These are phyloP conservation scores for Pythium phragmitis DNA, from an alignment of 352 stramenopile species.

Conservation along the genomic window DNA sequence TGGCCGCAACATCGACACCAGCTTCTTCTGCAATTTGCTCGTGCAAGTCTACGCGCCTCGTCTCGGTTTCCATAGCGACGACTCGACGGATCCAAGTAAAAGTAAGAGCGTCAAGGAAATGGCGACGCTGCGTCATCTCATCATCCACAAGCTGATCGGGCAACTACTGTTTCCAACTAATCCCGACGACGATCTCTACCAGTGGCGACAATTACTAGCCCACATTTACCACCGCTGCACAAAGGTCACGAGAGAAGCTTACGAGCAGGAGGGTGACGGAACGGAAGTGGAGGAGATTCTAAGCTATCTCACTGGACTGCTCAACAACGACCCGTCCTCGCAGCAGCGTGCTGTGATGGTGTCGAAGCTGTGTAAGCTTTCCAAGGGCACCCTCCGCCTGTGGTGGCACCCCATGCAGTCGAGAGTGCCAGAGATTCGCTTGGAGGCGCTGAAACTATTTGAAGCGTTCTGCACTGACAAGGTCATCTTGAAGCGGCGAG, in stretches of 20 bases:
- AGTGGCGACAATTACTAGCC: conserved; percentile 70
- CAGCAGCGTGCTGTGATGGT: conserved; percentile 30
- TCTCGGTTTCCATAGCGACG: conserved; percentile 21
- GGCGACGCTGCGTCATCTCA: conserved; percentile 33
- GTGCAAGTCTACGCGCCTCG: conserved; percentile 58
- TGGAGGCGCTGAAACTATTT: conserved; percentile 63
- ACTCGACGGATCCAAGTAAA: conserved; percentile 27
- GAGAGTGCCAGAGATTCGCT: conserved; percentile 43
- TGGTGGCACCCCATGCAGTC: conserved; percentile 66
- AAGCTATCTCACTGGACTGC: conserved; percentile 49
- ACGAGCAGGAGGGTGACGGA: conserved; percentile 27
- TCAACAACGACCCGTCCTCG: conserved; percentile 19
- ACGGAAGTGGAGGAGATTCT: conserved; percentile 65
- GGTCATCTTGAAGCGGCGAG: conserved; percentile 49
- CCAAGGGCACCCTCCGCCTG: conserved; percentile 59
- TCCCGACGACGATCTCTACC: conserved; percentile 29
- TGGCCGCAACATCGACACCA: conserved; percentile 45
- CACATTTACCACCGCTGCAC: conserved; percentile 56
- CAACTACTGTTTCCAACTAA: conserved; percentile 51
- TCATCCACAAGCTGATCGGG: conserved; percentile 74
- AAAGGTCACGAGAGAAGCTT: conserved; percentile 21
- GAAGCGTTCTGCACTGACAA: conserved; percentile 72
- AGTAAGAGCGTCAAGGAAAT: conserved; percentile 38
- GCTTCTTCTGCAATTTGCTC: conserved; percentile 78
- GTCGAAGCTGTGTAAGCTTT: conserved; percentile 48